phyloP scores from a whole-genome alignment of 208 protist species.

The Crithidia mellificae region DNA sequence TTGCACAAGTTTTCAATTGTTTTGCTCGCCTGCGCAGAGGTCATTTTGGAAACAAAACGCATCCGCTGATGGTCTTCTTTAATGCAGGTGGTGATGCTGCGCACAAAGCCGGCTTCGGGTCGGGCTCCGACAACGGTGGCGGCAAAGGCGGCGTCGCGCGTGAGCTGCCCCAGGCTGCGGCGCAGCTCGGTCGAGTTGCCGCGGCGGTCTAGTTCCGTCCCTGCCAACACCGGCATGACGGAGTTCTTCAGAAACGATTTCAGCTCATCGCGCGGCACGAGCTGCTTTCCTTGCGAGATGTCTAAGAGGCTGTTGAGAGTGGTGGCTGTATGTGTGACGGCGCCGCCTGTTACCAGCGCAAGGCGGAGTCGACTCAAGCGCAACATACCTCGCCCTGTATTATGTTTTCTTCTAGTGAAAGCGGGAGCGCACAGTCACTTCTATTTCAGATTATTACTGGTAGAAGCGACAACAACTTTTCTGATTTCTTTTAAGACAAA shows the following conservation, averaged over 20 bases:
- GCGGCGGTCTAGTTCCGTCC: conserved; percentile 61
- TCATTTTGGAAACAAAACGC: conserved; percentile 77
- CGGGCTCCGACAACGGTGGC: conserved; percentile 58
- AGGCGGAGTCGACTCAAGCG: conserved; percentile 6
- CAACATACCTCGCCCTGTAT: conserved; percentile 28
- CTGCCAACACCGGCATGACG: conserved; percentile 72
- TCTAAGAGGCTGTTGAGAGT: conserved; percentile 71
- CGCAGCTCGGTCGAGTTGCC: conserved; percentile 55
- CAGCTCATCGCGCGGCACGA: conserved; percentile 42
- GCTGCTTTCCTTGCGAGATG: conserved; percentile 25
- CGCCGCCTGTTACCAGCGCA: conserved; percentile 24
- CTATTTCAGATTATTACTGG: too few relatives aligned
- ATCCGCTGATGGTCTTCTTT: conserved; percentile 67
- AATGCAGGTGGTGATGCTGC: conserved; percentile 60
- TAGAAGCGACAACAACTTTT: too few relatives aligned
- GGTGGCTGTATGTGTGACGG: conserved; percentile 32
- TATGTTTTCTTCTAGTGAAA: too few relatives aligned
- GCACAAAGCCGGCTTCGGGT: conserved; percentile 57
- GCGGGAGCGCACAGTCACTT: not conserved
- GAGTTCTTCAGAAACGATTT: conserved; percentile 58
- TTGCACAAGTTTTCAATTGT: conserved; percentile 67
- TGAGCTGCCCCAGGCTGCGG: conserved; percentile 56
- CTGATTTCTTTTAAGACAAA: too few relatives aligned
- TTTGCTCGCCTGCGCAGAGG: conserved; percentile 76
- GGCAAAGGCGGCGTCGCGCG: conserved; percentile 77